Evolutionary conservation across 73 alveolate genomes (phyloP).

Genomic region (Symbiodinium natans): DNA sequence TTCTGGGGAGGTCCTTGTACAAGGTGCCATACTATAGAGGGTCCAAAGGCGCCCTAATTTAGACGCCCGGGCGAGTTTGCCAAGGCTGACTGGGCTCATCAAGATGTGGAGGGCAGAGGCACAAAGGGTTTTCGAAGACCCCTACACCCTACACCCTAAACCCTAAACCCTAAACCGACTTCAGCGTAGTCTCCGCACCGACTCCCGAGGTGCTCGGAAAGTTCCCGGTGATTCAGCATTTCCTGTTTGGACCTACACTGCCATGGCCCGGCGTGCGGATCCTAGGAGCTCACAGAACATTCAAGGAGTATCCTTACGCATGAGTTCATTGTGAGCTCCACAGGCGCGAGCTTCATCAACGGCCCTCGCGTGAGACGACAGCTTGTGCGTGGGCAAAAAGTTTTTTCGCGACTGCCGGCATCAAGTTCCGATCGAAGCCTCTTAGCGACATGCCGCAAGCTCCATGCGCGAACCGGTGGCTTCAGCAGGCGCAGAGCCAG

Average conservation of each 20-base stretch:
- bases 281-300: neutral
- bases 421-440: neutral
- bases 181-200: neutral
- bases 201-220: constrained; percentile 96
- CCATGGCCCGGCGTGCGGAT: constrained; percentile 55
- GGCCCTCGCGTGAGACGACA: neutral
- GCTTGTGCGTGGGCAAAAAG: neutral
- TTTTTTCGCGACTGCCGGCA: too few species aligned
- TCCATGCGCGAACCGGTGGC: neutral
- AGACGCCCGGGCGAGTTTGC: too few species aligned
- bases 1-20: too few species aligned
- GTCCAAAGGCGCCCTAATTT: too few species aligned
- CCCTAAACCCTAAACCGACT: neutral
- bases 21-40: too few species aligned
- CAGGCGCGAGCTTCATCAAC: neutral
- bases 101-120: constrained; percentile 98
- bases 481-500: neutral
- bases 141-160: neutral
- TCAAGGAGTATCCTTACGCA: too few species aligned
- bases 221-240: constrained; percentile 99
- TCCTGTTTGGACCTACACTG: constrained; percentile 96
- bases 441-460: neutral
- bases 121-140: neutral
- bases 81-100: constrained; percentile 97
- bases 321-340: neutral